phyloP scores from a whole-genome alignment of 1,139 yeast species.

The Ogataea hybrid region DNA sequence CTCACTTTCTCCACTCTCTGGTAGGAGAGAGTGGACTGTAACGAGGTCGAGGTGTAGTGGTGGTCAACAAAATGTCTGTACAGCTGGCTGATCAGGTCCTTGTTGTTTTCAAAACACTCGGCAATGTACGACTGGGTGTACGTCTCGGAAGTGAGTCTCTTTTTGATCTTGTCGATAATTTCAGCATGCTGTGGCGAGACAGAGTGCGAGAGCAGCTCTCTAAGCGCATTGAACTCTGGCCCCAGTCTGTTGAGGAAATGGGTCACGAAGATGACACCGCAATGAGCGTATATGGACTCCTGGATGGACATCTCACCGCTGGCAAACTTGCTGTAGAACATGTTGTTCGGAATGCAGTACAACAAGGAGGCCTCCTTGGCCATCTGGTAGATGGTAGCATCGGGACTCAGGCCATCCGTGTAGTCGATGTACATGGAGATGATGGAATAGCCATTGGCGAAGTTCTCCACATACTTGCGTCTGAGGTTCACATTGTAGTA shows the following conservation, averaged over 20 bases:
- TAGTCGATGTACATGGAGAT: slow-evolving; percentile 84
- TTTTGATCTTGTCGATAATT: slow-evolving; percentile 76
- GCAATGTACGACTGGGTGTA: slow-evolving; percentile 83
- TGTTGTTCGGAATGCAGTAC: slow-evolving; percentile 87
- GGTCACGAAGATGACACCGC: slow-evolving; percentile 88
- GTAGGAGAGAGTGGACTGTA: slow-evolving; percentile 76
- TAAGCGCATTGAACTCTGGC: slow-evolving; percentile 76
- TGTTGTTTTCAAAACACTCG: slow-evolving; percentile 70
- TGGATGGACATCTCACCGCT: slow-evolving; percentile 83
- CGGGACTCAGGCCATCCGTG: slow-evolving; percentile 46
- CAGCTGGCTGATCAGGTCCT: slow-evolving; percentile 73
- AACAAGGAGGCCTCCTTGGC: slow-evolving; percentile 92
- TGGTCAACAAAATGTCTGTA: slow-evolving; percentile 91
- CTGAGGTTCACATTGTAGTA: slow-evolving; percentile 85
- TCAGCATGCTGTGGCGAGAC: slow-evolving; percentile 67
- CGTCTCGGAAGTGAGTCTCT: slow-evolving; percentile 89
- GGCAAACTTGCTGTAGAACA: slow-evolving; percentile 73
- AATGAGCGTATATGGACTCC: slow-evolving; percentile 92
- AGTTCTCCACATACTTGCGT: slow-evolving; percentile 92
- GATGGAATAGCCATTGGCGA: slow-evolving; percentile 82
- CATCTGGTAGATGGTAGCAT: slow-evolving; percentile 83
- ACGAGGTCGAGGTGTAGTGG: slow-evolving; percentile 73
- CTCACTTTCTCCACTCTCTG: slow-evolving; percentile 79
- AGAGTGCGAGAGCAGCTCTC: slow-evolving; percentile 59
- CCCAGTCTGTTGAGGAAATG: slow-evolving; percentile 95